phyloP scores from a whole-genome alignment of 768 basidiomycete genomes.

The Auriscalpium orientale region DNA sequence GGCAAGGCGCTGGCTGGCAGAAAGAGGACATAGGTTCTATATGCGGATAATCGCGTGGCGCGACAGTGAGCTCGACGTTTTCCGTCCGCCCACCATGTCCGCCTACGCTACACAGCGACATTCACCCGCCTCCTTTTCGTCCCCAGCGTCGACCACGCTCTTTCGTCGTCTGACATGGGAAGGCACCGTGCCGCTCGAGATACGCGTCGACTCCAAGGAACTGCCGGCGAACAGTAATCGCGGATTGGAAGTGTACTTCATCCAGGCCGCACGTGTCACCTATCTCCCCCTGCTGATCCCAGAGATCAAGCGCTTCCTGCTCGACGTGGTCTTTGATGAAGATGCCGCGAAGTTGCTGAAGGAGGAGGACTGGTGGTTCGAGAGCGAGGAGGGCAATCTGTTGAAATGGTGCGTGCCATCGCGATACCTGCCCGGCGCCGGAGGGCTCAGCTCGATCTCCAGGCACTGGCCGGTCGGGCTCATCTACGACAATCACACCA shows the following conservation, averaged over 20 bases:
- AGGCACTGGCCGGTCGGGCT: slow-evolving; percentile 99
- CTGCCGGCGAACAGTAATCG: slow-evolving; percentile 87
- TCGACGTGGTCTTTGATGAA: slow-evolving; percentile 91
- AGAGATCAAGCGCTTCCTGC: slow-evolving; percentile 80
- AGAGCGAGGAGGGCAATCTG: slow-evolving; percentile 72
- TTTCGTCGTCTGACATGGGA: slow-evolving; percentile 90
- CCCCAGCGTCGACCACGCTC: slow-evolving; percentile 61
- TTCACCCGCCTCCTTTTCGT: slow-evolving; percentile 36
- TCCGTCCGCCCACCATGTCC: slow-evolving; percentile 18
- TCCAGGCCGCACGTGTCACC: slow-evolving; percentile 85
- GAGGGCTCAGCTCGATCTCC: not conserved
- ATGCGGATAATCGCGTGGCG: not conserved
- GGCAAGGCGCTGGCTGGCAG: too few relatives aligned
- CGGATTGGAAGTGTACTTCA: slow-evolving; percentile 82
- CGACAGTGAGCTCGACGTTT: not conserved
- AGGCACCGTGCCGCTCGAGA: slow-evolving; percentile 81
- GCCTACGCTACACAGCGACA: slow-evolving; percentile 24
- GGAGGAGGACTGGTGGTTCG: slow-evolving; percentile 98
- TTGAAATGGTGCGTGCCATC: slow-evolving; percentile 66
- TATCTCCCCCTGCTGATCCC: slow-evolving; percentile 90
- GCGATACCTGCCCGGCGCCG: not conserved
- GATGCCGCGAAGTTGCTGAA: slow-evolving; percentile 64
- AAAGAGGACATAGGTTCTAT: too few relatives aligned
- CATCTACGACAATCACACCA: slow-evolving; percentile 80
- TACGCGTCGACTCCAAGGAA: slow-evolving; percentile 83